These are phyloP conservation scores for Epichloe baconii DNA, from an alignment of 2,329 filamentous ascomycete genomes.

Conservation along the genomic window DNA sequence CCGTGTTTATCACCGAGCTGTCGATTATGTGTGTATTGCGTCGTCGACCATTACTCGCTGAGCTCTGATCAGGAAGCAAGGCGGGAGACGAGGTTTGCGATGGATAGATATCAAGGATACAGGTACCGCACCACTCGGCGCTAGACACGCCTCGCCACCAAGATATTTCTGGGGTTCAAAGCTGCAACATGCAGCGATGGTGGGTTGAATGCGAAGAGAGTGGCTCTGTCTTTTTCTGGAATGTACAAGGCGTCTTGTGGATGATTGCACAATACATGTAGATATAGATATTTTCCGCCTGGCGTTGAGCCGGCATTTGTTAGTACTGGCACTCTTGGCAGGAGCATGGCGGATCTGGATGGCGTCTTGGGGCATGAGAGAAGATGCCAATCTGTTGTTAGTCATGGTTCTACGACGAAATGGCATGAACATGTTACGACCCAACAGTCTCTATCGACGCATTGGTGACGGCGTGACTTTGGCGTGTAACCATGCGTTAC, in stretches of 20 bases:
- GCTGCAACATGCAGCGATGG: background rate
- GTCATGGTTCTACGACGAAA: slow-evolving; percentile 19
- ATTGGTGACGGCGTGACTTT: background rate
- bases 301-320: slow-evolving; percentile 1
- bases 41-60: background rate
- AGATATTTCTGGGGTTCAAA: background rate
- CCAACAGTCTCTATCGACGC: background rate
- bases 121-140: background rate
- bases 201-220: background rate
- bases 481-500: background rate
- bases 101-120: background rate
- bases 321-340: slow-evolving; percentile 7
- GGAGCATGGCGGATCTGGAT: slow-evolving; percentile 12
- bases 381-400: slow-evolving; percentile 14
- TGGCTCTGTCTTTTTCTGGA: slow-evolving; percentile 6
- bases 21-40: background rate
- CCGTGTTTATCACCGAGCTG: background rate
- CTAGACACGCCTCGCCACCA: background rate
- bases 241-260: slow-evolving; percentile 5
- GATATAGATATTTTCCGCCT: slow-evolving; percentile 9
- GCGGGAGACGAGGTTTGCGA: background rate
- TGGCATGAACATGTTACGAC: slow-evolving; percentile 17
- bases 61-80: background rate
- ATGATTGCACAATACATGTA: slow-evolving; percentile 10
- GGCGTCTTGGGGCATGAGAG: slow-evolving; percentile 9